Conservation (phyloP, 768 basidiomycete genomes). For the Leccinum subtestaceum region DNA sequence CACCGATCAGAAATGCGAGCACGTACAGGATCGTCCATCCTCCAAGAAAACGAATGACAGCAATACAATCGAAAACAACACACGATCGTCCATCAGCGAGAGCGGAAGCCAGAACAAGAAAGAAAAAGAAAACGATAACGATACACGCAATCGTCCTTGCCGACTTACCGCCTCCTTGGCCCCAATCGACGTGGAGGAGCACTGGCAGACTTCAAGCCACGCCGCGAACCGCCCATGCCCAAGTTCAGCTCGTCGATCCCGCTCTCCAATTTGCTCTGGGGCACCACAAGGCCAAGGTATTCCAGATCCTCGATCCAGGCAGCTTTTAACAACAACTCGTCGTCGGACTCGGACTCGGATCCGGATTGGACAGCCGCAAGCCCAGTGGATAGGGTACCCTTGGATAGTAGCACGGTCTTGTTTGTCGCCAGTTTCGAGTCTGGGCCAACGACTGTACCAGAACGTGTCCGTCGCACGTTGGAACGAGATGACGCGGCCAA, state of each 20-base stretch:
- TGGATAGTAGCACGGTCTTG: not conserved
- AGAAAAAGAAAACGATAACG: not conserved
- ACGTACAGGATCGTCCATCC: constrained; percentile 1
- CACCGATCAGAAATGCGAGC: not conserved
- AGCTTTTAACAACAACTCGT: constrained; percentile 22
- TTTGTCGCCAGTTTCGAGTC: constrained; percentile 23
- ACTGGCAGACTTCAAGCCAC: constrained; percentile 1
- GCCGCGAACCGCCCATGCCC: constrained; percentile 15
- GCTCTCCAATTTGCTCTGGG: not conserved
- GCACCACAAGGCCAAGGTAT: constrained; percentile 20
- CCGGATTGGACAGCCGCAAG: not conserved
- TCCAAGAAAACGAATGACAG: constrained; percentile 5
- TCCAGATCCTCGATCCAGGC: constrained; percentile 22
- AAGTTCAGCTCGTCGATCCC: constrained; percentile 33
- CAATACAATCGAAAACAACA: constrained; percentile 3
- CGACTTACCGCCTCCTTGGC: constrained; percentile 9
- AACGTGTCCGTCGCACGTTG: constrained; percentile 42
- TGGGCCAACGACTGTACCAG: constrained; percentile 44
- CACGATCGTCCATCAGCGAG: not conserved
- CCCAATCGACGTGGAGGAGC: constrained; percentile 10
- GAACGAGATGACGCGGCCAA: not conserved
- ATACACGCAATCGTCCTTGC: not conserved
- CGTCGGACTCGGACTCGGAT: constrained; percentile 18
- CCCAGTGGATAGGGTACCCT: not conserved
- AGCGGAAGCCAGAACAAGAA: not conserved